Evolutionary conservation across 2,329 filamentous ascomycete genomes (phyloP).

Genomic region (Trichoderma aggressivum): DNA sequence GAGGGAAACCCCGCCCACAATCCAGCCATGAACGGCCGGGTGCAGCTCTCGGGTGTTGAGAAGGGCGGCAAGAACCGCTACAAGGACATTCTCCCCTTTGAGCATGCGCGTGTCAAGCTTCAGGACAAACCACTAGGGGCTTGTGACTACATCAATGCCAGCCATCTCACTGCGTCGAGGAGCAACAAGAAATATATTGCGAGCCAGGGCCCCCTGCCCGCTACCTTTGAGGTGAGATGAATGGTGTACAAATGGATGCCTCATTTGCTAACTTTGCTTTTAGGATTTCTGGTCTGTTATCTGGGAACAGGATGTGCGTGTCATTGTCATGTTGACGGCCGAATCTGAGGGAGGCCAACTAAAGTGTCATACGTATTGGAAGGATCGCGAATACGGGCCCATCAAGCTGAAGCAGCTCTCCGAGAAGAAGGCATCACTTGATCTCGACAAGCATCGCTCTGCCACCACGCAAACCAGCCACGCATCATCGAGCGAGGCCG

Average conservation of each 20-base stretch:
- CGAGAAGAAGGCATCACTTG: constrained; percentile 77
- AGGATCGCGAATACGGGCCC: constrained; percentile 70
- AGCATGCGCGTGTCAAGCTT: constrained; percentile 84
- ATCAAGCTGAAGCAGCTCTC: constrained; percentile 73
- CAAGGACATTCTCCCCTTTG: constrained; percentile 96
- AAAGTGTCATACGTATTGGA: constrained; percentile 96
- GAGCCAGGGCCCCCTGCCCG: constrained; percentile 87
- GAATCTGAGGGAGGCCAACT: constrained; percentile 90
- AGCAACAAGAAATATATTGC: constrained; percentile 95
- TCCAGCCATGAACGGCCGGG: constrained; percentile 31
- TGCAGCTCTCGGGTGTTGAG: constrained; percentile 87
- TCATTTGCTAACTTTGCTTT: neutral
- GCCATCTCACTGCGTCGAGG: constrained; percentile 72
- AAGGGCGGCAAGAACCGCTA: constrained; percentile 95
- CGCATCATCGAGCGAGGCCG: constrained; percentile 35
- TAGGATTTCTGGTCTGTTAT: constrained; percentile 97
- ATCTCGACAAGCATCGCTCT: constrained; percentile 55
- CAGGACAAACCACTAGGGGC: constrained; percentile 61
- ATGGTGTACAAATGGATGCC: neutral
- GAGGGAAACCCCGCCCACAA: constrained; percentile 33
- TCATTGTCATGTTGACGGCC: constrained; percentile 95
- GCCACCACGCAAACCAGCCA: constrained; percentile 36
- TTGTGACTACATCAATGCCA: constrained; percentile 97
- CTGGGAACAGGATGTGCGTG: constrained; percentile 93
- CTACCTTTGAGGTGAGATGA: constrained; percentile 75